phyloP scores from a whole-genome alignment of 352 stramenopile genomes.

The Aphanomyces euteiches region DNA sequence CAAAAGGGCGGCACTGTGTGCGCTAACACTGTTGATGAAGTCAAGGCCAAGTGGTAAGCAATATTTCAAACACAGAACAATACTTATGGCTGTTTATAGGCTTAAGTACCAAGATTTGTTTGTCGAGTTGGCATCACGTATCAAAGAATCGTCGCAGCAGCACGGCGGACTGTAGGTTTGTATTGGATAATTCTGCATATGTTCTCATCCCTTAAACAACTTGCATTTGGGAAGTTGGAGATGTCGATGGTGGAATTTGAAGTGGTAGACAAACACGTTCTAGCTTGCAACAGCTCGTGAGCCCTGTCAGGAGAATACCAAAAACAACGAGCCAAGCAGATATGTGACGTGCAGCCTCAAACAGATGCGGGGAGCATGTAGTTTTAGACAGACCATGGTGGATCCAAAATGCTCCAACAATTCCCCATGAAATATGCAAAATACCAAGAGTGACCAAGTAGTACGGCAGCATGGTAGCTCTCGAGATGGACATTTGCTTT shows the following conservation, averaged over 20 bases:
- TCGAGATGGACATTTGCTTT: too few relatives aligned
- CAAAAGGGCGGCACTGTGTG: slow-evolving; percentile 59
- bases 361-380: slow-evolving; percentile 3
- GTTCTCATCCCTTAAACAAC: too few relatives aligned
- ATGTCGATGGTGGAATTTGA: too few relatives aligned
- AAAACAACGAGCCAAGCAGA: slow-evolving; percentile 13
- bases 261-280: slow-evolving; percentile 20
- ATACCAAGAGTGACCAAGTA: too few relatives aligned
- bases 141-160: slow-evolving; percentile 41
- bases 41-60: slow-evolving; percentile 59
- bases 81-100: slow-evolving; percentile 16
- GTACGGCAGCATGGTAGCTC: too few relatives aligned
- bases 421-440: too few relatives aligned
- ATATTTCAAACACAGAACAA: background rate
- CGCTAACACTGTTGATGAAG: slow-evolving; percentile 45
- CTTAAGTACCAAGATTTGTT: slow-evolving; percentile 55
- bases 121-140: slow-evolving; percentile 67
- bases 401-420: too few relatives aligned
- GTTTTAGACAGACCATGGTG: too few relatives aligned
- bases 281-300: slow-evolving; percentile 26
- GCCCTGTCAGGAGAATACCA: background rate
- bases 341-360: slow-evolving; percentile 7
- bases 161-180: background rate
- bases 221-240: too few relatives aligned
- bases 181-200: too few relatives aligned